Base-by-base conservation (phyloP, 257 asterid genomes). In the Solanum verrucosum region DNA sequence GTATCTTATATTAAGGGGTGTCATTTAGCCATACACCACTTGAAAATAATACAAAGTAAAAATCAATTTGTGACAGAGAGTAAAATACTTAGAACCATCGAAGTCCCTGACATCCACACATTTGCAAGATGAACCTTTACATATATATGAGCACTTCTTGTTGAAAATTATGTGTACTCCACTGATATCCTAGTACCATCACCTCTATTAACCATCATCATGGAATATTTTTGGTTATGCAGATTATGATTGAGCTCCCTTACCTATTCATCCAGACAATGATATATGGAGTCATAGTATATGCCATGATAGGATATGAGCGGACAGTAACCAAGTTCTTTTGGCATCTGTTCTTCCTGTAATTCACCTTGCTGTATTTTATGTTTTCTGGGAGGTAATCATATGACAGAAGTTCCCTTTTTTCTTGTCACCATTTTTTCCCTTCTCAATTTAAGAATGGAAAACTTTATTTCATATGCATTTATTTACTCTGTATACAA, bases 281-380 rank as follows among this genome's bases (percentile, higher is more conserved):
- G 13, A 67, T 88, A 74, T 88, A 84, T 65, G 68, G 85, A 70
- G 27, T 52, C 81, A 60, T 88, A 38, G 88, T 75, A 14, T 88
- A 88, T 18, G 71, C 83, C 21, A 88, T 88, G 88, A 88, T 42
- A 56, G 85, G 73, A 42, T 86, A 40, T 84, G 90, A 88, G 25
- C 85, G 88, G 86, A 75, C 88, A 38, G 86, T 56, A 44, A 29
- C 42, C 40, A 88, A 85, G 84, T 88, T 88, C 73, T 85, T 63
- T 59, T 88, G 88, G 88, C n/a, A 74, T 25, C 73, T 75, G 4
- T 88, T 84, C 56, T 88, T 88, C 90, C 63, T 85, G 88, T 85
- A 73, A 60, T 74, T 88, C 90, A 84, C 88, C n/a, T 77, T 85
- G 37, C 72, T 84, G n/a, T 88, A 85, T 35, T 84, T 74, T 46